Base-by-base conservation (phyloP, 2,329 filamentous ascomycete genomes). In the Ophiobolus disseminans region DNA sequence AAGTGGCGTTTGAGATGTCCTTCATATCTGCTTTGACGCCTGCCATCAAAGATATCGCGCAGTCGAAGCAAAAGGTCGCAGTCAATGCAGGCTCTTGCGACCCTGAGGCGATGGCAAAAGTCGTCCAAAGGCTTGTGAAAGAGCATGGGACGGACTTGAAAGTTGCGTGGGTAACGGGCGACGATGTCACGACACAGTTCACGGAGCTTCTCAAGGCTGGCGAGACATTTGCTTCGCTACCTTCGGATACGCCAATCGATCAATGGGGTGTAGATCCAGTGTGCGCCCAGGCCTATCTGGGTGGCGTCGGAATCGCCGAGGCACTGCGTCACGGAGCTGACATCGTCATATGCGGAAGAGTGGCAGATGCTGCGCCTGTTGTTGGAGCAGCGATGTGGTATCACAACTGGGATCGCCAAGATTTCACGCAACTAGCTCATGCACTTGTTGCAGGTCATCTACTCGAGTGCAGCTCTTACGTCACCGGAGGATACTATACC, bases 11-110 rank as follows among this genome's bases (percentile, higher is more conserved):
- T n/a, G n/a, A n/a, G n/a, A n/a, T 35, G 32, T 76, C 78, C 2
- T 80, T 82, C 50, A 67, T 81, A n/a, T 74, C 80, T 57, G 73
- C 77, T 5, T 68, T 75, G 7, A 63, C 63, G 23, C 71, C 72
- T 8, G 71, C 72, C 55, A 62, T 59, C 54, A 68, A 26, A 25
- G 14, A 54, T 44, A 42, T 63, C 11, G 54, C 45, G 9, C 49
- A 48, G 28, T 42, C 53, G 35, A 48, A 47, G 6, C 59, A 53
- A 37, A 62, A 57, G 44, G 30, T 63, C 3, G 50, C 50, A 4
- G 55, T 51, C 23, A 63, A 63, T 40, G 60, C 60, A 13, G 60
- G 60, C 6, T 55, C 60, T 4, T 41, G 36, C 7, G 59, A 57
- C 30, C 56, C 60, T 1, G 38, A 50, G 28, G 39, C 44, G 34